Evolutionary conservation across 345 rosid genomes (phyloP), one percentile per base, ranked within the genome.

Genomic region (Aegle marmelos): DNA sequence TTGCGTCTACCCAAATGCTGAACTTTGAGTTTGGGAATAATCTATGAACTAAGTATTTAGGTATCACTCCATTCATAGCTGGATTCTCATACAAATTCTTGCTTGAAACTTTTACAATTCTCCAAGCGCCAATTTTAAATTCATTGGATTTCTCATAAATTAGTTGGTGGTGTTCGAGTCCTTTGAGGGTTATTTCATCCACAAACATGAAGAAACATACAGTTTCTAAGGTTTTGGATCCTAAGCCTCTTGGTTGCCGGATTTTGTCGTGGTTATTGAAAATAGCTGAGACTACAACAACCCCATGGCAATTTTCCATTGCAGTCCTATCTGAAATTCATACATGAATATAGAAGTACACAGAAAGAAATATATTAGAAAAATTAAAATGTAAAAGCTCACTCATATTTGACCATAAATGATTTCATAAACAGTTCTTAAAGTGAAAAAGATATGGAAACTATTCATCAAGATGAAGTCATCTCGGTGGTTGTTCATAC

Each of bases 171-270:
- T 70, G 34, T 19, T 79, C 76, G 25, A 95, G 86, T 19, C 86
- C 88, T 53, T 82, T 78, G 48, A 90, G 73, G 70, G 97, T 95
- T 71, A 56, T 73, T 30, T 87, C 91, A 65, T 95, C 99, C 7
- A 95, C 88, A 78, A 95, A 93, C 96, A 95, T 89, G 93, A 91
- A 93, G 91, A 95, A 95, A 60, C 97, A 91, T 50, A 87, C 91
- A 3, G 25, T 59, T 33, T 83, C 84, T 62, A 85, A 36, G 37
- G 97, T 93, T 79, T 90, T 85, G 68, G 90, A 85, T 66, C 99
- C 99, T 4, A 95, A 89, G 66, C 97, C 92, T 56, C 79, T 80
- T 5, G 99, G 98, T 79, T 95, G 99, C 70, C 98, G 88, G 78
- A 95, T 89, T 80, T 93, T 93, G 86, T 93, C 99, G 71, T 93